Percentiles rank a stretch among this genome's conserved stretches.
Conservation (phyloP, 78 protist species). For the Dictyostelium discoideum region dicty_2.7 NC_007088.5:120501-121000, state of each 20-base stretch:
- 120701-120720: neutral
- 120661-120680: constrained; percentile 26
- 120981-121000: constrained; percentile 24
- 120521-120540: constrained; percentile 41
- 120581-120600: constrained; percentile 36
- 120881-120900: constrained; percentile 33
- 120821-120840: constrained; percentile 21
- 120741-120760: neutral
- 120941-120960: constrained; percentile 35
- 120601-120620: constrained; percentile 46
- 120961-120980: constrained; percentile 41
- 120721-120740: neutral
- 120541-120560: constrained; percentile 54
- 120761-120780: neutral
- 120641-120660: constrained; percentile 25
- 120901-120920: constrained; percentile 56
- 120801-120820: constrained; percentile 38
- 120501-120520: constrained; percentile 8
- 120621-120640: constrained; percentile 38
- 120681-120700: constrained; percentile 48
- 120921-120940: constrained; percentile 36
- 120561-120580: constrained; percentile 47
- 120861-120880: constrained; percentile 39
- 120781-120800: neutral
- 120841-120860: constrained; percentile 47